Percentiles rank a stretch among this genome's conserved stretches.
These are phyloP conservation scores for Falciphora oryzae DNA, from an alignment of 2,329 filamentous ascomycete genomes.

Conservation along the genomic window DNA sequence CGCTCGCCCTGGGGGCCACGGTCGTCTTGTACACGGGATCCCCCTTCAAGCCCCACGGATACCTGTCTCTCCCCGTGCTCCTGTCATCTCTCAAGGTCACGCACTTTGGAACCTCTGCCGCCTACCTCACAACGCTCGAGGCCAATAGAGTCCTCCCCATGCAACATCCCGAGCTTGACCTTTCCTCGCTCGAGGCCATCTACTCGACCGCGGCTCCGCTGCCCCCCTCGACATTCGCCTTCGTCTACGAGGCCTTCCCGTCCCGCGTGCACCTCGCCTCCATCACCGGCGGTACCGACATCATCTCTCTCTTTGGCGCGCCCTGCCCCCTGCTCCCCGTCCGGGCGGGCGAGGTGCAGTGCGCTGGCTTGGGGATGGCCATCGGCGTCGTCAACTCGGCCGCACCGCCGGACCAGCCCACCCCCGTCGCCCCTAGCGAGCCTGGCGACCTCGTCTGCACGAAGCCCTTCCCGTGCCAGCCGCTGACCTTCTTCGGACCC, in stretches of 20 bases:
- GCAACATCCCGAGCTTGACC: slow-evolving; percentile 45
- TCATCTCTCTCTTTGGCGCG: slow-evolving; percentile 89
- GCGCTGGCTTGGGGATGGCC: slow-evolving; percentile 74
- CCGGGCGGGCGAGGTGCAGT: slow-evolving; percentile 68
- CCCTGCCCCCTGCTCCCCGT: slow-evolving; percentile 74
- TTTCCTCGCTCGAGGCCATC: slow-evolving; percentile 69
- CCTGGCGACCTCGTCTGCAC: slow-evolving; percentile 86
- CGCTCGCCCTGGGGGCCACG: slow-evolving; percentile 74
- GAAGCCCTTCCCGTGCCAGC: slow-evolving; percentile 83
- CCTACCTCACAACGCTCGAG: slow-evolving; percentile 87
- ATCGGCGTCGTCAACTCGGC: slow-evolving; percentile 54
- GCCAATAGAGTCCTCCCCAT: slow-evolving; percentile 63
- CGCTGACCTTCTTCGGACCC: slow-evolving; percentile 79
- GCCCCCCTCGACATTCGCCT: slow-evolving; percentile 86
- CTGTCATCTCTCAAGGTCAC: slow-evolving; percentile 78
- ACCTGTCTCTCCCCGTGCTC: slow-evolving; percentile 75
- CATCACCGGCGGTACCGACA: slow-evolving; percentile 95
- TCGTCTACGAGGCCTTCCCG: slow-evolving; percentile 81
- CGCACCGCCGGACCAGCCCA: slow-evolving; percentile 47
- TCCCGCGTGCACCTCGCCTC: slow-evolving; percentile 76
- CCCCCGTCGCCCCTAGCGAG: slow-evolving; percentile 49
- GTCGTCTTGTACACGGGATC: slow-evolving; percentile 89
- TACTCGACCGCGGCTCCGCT: slow-evolving; percentile 93
- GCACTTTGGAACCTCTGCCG: slow-evolving; percentile 91
- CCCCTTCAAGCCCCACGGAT: slow-evolving; percentile 73